Conservation (phyloP, 2,329 filamentous ascomycete species). For the Botrytis pseudocinerea region DNA sequence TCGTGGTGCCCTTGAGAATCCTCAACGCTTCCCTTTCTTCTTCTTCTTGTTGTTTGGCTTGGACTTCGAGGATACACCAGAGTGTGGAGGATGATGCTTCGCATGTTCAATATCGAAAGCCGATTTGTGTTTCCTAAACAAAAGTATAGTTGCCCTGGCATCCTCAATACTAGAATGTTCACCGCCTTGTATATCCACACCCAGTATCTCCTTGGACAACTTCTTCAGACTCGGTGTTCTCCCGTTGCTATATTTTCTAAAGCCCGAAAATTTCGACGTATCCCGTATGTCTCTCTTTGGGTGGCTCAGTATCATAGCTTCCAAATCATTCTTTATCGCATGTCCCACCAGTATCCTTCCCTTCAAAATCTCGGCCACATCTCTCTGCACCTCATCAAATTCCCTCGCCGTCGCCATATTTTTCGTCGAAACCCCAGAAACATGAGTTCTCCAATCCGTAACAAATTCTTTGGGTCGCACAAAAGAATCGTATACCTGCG, state of each 20-base stretch:
- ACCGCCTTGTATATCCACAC: constrained; percentile 63
- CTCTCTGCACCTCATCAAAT: constrained; percentile 75
- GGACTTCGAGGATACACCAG: constrained; percentile 27
- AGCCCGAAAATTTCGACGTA: constrained; percentile 75
- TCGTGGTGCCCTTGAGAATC: neutral
- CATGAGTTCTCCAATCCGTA: constrained; percentile 84
- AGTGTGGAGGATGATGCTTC: constrained; percentile 58
- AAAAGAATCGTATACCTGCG: constrained; percentile 91
- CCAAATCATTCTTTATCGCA: constrained; percentile 75
- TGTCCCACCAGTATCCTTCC: constrained; percentile 80
- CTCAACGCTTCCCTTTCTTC: constrained; percentile 41
- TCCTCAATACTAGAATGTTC: constrained; percentile 72
- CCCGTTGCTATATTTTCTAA: constrained; percentile 67
- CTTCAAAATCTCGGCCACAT: constrained; percentile 67
- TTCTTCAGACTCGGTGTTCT: constrained; percentile 66
- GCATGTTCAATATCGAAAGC: constrained; percentile 81
- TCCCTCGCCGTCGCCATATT: constrained; percentile 69
- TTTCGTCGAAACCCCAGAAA: constrained; percentile 77
- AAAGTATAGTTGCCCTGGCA: constrained; percentile 83
- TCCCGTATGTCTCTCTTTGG: constrained; percentile 78
- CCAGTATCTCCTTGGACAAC: constrained; percentile 58
- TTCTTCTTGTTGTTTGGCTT: constrained; percentile 44
- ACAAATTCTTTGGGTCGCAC: constrained; percentile 77
- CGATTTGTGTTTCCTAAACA: constrained; percentile 81
- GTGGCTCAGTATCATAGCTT: constrained; percentile 75